A percentile compares a stretch with the other conserved stretches of the same genome.
phyloP scores from a whole-genome alignment of 2,329 filamentous ascomycete species.

The Alternaria dauci region DNA sequence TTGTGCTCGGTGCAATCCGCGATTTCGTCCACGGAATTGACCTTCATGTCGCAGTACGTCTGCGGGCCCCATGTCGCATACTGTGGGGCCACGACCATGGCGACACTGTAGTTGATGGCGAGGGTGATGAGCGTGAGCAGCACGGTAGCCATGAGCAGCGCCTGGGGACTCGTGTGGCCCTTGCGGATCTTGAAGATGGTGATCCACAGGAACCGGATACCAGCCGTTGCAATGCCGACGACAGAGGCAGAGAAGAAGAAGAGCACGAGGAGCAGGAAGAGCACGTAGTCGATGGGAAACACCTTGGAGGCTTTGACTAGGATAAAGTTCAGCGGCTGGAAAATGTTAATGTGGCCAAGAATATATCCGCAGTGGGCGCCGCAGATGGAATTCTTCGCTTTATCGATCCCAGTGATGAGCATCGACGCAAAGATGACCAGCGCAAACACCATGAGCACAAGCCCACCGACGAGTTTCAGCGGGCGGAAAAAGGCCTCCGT shows the following conservation, averaged over 20 bases:
- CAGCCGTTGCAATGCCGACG: constrained; percentile 82
- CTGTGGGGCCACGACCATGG: constrained; percentile 94
- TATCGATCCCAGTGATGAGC: constrained; percentile 95
- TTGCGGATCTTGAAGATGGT: constrained; percentile 90
- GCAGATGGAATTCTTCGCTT: constrained; percentile 94
- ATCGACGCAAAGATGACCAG: constrained; percentile 87
- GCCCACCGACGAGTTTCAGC: constrained; percentile 84
- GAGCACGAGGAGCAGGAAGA: constrained; percentile 84
- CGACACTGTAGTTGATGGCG: constrained; percentile 90
- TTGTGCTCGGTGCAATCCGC: constrained; percentile 78
- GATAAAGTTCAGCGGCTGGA: constrained; percentile 94
- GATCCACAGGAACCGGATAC: constrained; percentile 96
- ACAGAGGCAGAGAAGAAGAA: constrained; percentile 91
- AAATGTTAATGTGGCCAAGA: constrained; percentile 84
- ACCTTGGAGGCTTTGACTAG: constrained; percentile 80
- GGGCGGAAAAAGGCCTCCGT: constrained; percentile 83
- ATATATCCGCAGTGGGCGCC: constrained; percentile 92
- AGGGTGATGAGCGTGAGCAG: constrained; percentile 89
- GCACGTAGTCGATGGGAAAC: constrained; percentile 90
- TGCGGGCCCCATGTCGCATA: constrained; percentile 95
- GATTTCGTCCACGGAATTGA: constrained; percentile 67
- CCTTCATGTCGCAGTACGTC: constrained; percentile 83
- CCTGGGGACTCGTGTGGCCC: constrained; percentile 89
- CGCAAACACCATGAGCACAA: constrained; percentile 77
- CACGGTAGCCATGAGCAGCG: constrained; percentile 87